Evolutionary conservation across 306 rosid genomes (phyloP).

Genomic region (Sesbania bispinosa): DNA sequence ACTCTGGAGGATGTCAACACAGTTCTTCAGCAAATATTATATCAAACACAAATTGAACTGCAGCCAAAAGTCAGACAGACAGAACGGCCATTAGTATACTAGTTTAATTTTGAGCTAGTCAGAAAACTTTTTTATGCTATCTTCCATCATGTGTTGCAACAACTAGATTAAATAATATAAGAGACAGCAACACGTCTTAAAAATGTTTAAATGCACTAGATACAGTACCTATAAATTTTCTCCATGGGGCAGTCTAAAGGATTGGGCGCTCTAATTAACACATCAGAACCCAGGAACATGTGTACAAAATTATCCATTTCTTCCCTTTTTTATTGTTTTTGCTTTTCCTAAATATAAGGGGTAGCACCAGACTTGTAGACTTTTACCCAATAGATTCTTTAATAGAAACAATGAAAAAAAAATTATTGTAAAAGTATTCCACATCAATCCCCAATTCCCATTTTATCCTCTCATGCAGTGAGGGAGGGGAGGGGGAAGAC

Average conservation of each 20-base stretch:
- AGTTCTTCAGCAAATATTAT: slow-evolving; percentile 59
- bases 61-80: slow-evolving; percentile 14
- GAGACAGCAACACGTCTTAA: background rate
- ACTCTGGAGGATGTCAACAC: slow-evolving; percentile 26
- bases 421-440: too few species aligned
- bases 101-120: background rate
- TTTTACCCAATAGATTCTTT: background rate
- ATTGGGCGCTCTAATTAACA: background rate
- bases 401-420: too few species aligned
- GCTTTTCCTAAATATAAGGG: background rate
- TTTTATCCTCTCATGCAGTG: too few species aligned
- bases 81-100: background rate
- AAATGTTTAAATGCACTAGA: background rate
- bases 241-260: too few species aligned
- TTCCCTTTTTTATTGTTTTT: background rate
- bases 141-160: background rate
- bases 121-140: background rate
- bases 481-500: too few species aligned
- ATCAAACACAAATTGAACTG: slow-evolving; percentile 55
- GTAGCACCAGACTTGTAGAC: background rate
- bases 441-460: too few species aligned
- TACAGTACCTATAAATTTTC: background rate
- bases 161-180: background rate
- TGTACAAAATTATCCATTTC: background rate
- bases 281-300: background rate